Base-by-base conservation (phyloP, 768 basidiomycete genomes). In the Rhodotorula kratochvilovae region DNA sequence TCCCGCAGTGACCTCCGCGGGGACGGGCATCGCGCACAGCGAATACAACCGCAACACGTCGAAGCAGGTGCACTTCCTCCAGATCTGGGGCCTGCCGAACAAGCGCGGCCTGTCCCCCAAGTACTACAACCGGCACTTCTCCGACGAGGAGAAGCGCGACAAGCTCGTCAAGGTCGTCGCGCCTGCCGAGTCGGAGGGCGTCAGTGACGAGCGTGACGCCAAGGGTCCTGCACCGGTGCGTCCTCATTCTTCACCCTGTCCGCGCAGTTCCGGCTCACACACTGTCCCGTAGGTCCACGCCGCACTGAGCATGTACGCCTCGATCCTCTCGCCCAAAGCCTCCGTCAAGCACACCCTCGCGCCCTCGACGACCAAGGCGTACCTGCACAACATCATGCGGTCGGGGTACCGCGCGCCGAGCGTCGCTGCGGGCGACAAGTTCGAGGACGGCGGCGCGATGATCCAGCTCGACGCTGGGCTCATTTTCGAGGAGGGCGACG, bases 21-120 rank as follows among this genome's bases (percentile, higher is more conserved):
- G 94, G 17, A 93, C 89, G 0, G 95, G 95, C 7, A 95, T 97
- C 77, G 84, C 87, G 0, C 94, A 97, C 80, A 88, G 88, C 42
- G 88, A 89, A 75, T 85, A 85, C 77, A 84, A 88, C 77, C 85
- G 86, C 29, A 67, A 80, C 31, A 67, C 70, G 80, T 81, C 54
- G 68, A 66, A 66, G 68, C 45, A 73, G 31, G 70, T 76, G 36
- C 51, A 57, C 57, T 39, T 62, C 39, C 81, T 88, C 13, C 89
- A 90, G 74, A 89, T 90, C 67, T 90, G 89, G 88, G 85, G 84
- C 2, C 43, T 82, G 12, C 88, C 89, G 25, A 81, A 80, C 72
- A 77, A 79, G 31, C 27, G 76, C 13, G 77, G 82, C 11, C 86
- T 93, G 33, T 76, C 78, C 29, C 94, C 94, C 0, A 86, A 87